Percentiles rank a stretch among this genome's conserved stretches.
These are phyloP conservation scores for Litsea cubeba DNA, from an alignment of 164 flowering plant species.

Conservation along the genomic window DNA sequence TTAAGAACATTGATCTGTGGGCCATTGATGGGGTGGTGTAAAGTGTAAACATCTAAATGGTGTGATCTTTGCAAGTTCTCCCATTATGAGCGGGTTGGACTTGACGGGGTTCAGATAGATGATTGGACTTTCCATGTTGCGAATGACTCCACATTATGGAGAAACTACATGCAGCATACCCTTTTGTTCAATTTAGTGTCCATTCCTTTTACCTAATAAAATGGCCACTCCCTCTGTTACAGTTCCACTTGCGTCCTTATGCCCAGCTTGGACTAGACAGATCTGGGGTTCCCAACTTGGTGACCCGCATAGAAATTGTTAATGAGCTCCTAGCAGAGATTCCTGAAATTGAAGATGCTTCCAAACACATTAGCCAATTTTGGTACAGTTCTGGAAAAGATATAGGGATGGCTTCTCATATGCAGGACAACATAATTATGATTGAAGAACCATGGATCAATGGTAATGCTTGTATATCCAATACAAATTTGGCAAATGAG, in stretches of 20 bases:
- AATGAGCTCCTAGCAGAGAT: slow-evolving; percentile 60
- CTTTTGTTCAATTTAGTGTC: too few species aligned
- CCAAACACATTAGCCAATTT: slow-evolving; percentile 39
- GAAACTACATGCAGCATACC: too few species aligned
- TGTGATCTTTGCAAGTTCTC: neutral
- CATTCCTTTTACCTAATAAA: too few species aligned
- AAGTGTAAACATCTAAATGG: neutral
- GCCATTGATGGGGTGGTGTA: neutral
- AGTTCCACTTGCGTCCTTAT: slow-evolving; percentile 91
- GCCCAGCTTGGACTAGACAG: slow-evolving; percentile 78
- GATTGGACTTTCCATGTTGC: neutral
- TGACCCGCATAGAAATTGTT: slow-evolving; percentile 34
- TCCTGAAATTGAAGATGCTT: slow-evolving; percentile 72
- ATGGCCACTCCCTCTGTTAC: slow-evolving; percentile 11
- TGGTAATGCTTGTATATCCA: slow-evolving; percentile 18
- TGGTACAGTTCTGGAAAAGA: slow-evolving; percentile 34
- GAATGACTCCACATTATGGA: too few species aligned
- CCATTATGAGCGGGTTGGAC: neutral
- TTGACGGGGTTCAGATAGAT: neutral
- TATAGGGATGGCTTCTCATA: slow-evolving; percentile 4
- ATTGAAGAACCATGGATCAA: slow-evolving; percentile 77
- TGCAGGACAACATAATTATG: slow-evolving; percentile 21
- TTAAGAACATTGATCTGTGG: too few species aligned
- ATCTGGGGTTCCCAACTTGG: slow-evolving; percentile 48
- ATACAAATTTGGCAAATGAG: slow-evolving; percentile 13